Evolutionary conservation across 2,329 filamentous ascomycete genomes (phyloP).

Genomic region (Claviceps humidiphila): DNA sequence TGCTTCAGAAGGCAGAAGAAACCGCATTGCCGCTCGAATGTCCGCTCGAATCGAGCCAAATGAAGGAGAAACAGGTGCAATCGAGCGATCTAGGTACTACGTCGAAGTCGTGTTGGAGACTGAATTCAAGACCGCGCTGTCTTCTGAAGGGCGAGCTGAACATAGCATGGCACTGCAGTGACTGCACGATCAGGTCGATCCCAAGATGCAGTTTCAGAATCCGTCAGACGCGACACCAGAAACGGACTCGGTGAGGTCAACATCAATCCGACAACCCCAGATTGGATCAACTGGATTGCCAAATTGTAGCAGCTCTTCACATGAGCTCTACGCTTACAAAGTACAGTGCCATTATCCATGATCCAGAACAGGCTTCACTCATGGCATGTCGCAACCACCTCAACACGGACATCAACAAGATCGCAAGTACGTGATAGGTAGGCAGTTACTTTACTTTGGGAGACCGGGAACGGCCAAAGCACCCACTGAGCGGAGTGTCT

Average conservation of each 20-base stretch:
- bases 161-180: no score
- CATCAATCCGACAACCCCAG: neutral
- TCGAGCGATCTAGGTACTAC: neutral
- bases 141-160: no score
- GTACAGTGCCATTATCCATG: neutral
- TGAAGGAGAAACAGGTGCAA: neutral
- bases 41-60: conserved; percentile 2
- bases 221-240: no score
- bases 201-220: no score
- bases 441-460: conserved; percentile 33
- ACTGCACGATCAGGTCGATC: no score
- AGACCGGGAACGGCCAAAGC: conserved; percentile 43
- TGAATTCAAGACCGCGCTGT: no score
- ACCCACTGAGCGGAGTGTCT: conserved; percentile 33
- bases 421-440: conserved; percentile 27
- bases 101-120: no score
- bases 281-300: neutral
- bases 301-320: neutral
- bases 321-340: neutral
- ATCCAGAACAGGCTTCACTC: neutral
- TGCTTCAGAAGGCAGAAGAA: neutral
- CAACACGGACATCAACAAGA: conserved; percentile 34
- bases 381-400: conserved; percentile 33
- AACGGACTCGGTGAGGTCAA: neutral
- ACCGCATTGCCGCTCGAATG: neutral